Evolutionary conservation across 331 rosid genomes (phyloP).

Genomic region (Pyrus hybrid): DNA sequence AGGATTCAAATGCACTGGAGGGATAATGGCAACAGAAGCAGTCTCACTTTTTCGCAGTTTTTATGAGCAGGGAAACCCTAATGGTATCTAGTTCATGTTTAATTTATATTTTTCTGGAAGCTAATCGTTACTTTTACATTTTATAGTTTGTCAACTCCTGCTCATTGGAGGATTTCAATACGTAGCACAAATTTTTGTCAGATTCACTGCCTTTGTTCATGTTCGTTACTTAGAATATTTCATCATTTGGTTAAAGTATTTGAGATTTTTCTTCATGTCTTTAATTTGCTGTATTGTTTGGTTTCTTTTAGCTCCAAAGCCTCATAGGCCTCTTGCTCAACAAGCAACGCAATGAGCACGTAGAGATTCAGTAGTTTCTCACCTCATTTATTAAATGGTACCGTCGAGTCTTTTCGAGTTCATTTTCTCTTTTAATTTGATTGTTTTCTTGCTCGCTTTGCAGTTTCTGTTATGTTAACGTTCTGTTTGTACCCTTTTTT

Average conservation of each 20-base stretch:
- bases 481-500: not conserved
- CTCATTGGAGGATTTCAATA: not conserved
- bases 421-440: not conserved
- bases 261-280: not conserved
- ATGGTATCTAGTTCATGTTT: constrained; percentile 35
- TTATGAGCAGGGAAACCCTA: constrained; percentile 94
- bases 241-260: not conserved
- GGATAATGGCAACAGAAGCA: constrained; percentile 92
- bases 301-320: constrained; percentile 74
- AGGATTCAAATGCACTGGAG: constrained; percentile 74
- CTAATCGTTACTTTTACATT: not conserved
- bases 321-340: constrained; percentile 51
- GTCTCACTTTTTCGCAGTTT: constrained; percentile 64
- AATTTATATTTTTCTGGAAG: not conserved
- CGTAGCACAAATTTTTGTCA: not conserved
- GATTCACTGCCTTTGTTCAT: not conserved
- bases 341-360: not conserved
- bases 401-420: not conserved
- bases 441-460: not conserved
- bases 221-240: not conserved
- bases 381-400: not conserved
- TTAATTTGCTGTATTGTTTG: not conserved
- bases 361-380: not conserved
- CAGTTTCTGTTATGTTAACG: not conserved
- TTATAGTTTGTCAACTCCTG: not conserved